These are phyloP conservation scores for Rubroshorea leprosula DNA, from an alignment of 345 rosid species.

Conservation along the genomic window DNA sequence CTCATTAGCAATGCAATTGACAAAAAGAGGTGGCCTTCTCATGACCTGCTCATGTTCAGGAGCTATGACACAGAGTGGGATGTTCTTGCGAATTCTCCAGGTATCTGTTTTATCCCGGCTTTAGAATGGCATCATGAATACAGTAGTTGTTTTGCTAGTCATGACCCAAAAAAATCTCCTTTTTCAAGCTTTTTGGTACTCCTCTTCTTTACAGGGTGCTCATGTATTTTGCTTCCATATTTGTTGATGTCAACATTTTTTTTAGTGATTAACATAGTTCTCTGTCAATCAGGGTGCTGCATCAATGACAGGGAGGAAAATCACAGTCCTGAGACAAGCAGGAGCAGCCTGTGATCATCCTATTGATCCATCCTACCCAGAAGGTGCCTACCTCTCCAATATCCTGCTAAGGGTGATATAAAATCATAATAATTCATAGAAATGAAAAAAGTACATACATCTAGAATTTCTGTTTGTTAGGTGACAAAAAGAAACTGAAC, in stretches of 20 bases:
- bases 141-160: neutral
- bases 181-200: neutral
- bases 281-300: slow-evolving; percentile 51
- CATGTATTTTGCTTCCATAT: too few species aligned
- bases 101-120: slow-evolving; percentile 23
- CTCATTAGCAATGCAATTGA: slow-evolving; percentile 69
- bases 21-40: slow-evolving; percentile 72
- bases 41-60: slow-evolving; percentile 97
- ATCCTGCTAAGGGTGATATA: slow-evolving; percentile 49
- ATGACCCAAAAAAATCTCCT: neutral
- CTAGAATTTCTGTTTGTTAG: neutral
- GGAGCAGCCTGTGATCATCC: slow-evolving; percentile 93
- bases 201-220: neutral
- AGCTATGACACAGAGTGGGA: slow-evolving; percentile 88
- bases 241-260: neutral
- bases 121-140: too few species aligned
- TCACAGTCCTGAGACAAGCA: slow-evolving; percentile 54
- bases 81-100: slow-evolving; percentile 61
- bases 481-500: neutral
- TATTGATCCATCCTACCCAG: slow-evolving; percentile 75
- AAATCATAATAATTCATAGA: neutral
- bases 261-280: neutral
- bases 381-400: slow-evolving; percentile 74
- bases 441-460: neutral
- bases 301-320: slow-evolving; percentile 53